Percentiles rank a stretch among this genome's conserved stretches.
These are phyloP conservation scores for Eutrema heterophyllum DNA, from an alignment of 345 rosid genomes.

Conservation along the genomic window DNA sequence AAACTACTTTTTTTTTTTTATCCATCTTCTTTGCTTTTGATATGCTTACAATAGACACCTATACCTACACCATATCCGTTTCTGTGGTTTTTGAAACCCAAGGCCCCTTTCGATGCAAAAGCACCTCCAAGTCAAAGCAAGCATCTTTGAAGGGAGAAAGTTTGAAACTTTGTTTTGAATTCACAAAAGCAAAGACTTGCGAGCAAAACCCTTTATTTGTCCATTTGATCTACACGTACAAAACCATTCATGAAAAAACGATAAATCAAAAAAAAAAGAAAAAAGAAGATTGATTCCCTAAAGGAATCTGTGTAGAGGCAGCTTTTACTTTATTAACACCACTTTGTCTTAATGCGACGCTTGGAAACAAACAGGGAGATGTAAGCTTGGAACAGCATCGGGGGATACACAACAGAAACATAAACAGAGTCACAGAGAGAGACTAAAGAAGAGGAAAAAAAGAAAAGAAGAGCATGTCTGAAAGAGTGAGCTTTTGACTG, in stretches of 20 bases:
- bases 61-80: conserved; percentile 18
- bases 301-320: conserved; percentile 16
- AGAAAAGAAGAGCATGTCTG: not conserved
- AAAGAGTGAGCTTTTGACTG: conserved; percentile 28
- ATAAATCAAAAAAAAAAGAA: not conserved
- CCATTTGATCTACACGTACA: conserved; percentile 29
- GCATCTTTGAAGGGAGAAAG: conserved; percentile 25
- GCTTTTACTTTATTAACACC: conserved; percentile 31
- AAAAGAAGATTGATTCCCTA: conserved; percentile 16
- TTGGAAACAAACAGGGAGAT: conserved; percentile 13
- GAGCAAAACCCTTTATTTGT: conserved; percentile 11
- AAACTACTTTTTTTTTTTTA: not conserved
- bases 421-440: conserved; percentile 19
- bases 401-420: conserved; percentile 31
- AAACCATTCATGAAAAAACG: conserved; percentile 3
- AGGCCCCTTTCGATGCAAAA: conserved; percentile 9
- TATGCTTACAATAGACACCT: conserved; percentile 11
- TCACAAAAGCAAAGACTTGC: conserved; percentile 16
- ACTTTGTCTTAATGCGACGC: conserved; percentile 24
- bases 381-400: conserved; percentile 15
- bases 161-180: conserved; percentile 30
- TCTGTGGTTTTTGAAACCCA: conserved; percentile 13
- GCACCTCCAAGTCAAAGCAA: conserved; percentile 22
- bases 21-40: conserved; percentile 20
- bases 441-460: conserved; percentile 10